Conservation (phyloP, 345 rosid species). For the Ricinus communis region DNA sequence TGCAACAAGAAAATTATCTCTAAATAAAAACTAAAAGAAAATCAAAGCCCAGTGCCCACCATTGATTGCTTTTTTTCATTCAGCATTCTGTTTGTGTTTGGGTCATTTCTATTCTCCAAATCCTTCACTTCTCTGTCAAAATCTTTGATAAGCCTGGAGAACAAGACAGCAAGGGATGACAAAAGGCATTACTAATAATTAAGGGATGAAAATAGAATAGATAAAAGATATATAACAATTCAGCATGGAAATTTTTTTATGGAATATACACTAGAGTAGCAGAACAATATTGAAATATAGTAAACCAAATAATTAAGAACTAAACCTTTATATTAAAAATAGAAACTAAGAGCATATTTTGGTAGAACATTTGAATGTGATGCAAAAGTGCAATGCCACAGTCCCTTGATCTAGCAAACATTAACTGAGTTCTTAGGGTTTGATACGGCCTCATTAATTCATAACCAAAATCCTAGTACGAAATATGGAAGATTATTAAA, state of each 20-base stretch:
- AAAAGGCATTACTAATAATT: background rate
- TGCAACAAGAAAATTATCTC: background rate
- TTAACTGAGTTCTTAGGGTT: too few relatives aligned
- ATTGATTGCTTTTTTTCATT: conserved; percentile 85
- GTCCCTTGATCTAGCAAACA: too few relatives aligned
- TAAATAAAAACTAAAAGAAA: background rate
- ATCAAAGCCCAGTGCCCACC: conserved; percentile 37
- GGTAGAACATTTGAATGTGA: too few relatives aligned
- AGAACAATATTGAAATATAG: background rate
- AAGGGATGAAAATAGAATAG: background rate
- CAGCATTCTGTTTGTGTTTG: conserved; percentile 59
- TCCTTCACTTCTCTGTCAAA: conserved; percentile 81
- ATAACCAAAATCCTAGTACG: too few relatives aligned
- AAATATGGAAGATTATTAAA: too few relatives aligned
- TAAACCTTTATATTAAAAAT: too few relatives aligned
- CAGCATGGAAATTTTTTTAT: background rate
- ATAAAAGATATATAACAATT: background rate
- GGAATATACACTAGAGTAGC: background rate
- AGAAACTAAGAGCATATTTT: too few relatives aligned
- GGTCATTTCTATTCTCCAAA: conserved; percentile 62
- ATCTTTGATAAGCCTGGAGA: conserved; percentile 86
- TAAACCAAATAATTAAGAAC: background rate
- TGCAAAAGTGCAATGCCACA: too few relatives aligned
- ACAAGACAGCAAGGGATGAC: too few relatives aligned
- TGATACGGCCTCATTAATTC: too few relatives aligned